Evolutionary conservation across 108 stramenopile species (phyloP).

Genomic region (Pseudonitzschia pungens): DNA sequence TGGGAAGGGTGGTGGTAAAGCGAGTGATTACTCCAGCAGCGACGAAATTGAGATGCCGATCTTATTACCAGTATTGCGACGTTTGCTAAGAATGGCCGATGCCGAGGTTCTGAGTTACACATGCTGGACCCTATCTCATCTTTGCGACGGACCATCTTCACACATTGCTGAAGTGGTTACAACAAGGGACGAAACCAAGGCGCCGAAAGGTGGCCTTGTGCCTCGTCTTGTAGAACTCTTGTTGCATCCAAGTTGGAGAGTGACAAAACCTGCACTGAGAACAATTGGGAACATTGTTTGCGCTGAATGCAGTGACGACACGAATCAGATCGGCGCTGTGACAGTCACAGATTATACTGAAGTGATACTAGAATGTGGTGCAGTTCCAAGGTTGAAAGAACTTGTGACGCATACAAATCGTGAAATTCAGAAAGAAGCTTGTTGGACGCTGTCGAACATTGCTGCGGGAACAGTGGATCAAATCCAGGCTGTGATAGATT

Average conservation of each 20-base stretch:
- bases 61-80: constrained; percentile 78
- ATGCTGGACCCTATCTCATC: constrained; percentile 93
- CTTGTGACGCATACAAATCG: constrained; percentile 89
- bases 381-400: constrained; percentile 82
- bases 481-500: constrained; percentile 96
- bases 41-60: constrained; percentile 82
- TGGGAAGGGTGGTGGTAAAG: constrained; percentile 22
- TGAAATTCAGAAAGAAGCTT: constrained; percentile 97
- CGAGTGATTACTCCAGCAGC: constrained; percentile 49
- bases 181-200: constrained; percentile 39
- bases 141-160: constrained; percentile 92
- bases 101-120: constrained; percentile 91
- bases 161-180: constrained; percentile 92
- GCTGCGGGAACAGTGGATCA: constrained; percentile 95
- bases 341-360: constrained; percentile 91
- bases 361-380: constrained; percentile 88
- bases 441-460: constrained; percentile 97
- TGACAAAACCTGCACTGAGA: constrained; percentile 93
- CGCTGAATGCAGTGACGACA: constrained; percentile 88
- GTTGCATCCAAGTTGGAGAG: constrained; percentile 82
- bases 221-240: constrained; percentile 92
- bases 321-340: constrained; percentile 36
- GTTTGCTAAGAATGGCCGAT: constrained; percentile 81
- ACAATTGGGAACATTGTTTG: constrained; percentile 97
- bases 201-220: constrained; percentile 73